phyloP scores from a whole-genome alignment of 176 grass and related monocot genomes.

The Zea luxurians region DNA sequence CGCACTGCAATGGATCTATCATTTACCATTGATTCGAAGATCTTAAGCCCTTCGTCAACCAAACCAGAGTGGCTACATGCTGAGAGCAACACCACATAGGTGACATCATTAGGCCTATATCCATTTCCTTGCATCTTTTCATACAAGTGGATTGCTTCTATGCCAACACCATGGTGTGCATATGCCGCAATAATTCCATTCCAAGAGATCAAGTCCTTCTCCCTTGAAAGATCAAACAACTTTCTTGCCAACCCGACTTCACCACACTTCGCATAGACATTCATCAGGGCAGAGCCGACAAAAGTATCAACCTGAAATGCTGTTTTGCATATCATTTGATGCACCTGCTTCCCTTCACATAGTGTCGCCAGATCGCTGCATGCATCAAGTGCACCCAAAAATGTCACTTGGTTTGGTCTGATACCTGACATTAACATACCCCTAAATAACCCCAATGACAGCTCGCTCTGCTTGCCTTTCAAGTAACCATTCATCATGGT shows the following conservation, averaged over 20 bases:
- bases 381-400: constrained; percentile 62
- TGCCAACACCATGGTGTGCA: constrained; percentile 64
- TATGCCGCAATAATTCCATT: constrained; percentile 78
- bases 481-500: constrained; percentile 79
- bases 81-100: constrained; percentile 77
- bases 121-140: constrained; percentile 63
- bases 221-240: constrained; percentile 59
- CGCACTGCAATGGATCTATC: constrained; percentile 56
- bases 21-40: constrained; percentile 63
- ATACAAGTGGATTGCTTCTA: constrained; percentile 59
- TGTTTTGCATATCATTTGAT: constrained; percentile 80
- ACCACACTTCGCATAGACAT: constrained; percentile 73
- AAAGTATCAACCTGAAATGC: constrained; percentile 61
- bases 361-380: constrained; percentile 61
- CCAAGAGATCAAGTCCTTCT: constrained; percentile 75
- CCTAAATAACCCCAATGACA: constrained; percentile 47
- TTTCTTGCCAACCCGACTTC: constrained; percentile 63
- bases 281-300: constrained; percentile 56
- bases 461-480: constrained; percentile 60
- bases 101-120: constrained; percentile 73
- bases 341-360: constrained; percentile 66
- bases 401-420: constrained; percentile 76
- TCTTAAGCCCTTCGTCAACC: constrained; percentile 63
- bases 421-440: constrained; percentile 53
- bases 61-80: constrained; percentile 83